Base-by-base conservation (phyloP, 2,329 filamentous ascomycete genomes). In the Cadophora sp. region DNA sequence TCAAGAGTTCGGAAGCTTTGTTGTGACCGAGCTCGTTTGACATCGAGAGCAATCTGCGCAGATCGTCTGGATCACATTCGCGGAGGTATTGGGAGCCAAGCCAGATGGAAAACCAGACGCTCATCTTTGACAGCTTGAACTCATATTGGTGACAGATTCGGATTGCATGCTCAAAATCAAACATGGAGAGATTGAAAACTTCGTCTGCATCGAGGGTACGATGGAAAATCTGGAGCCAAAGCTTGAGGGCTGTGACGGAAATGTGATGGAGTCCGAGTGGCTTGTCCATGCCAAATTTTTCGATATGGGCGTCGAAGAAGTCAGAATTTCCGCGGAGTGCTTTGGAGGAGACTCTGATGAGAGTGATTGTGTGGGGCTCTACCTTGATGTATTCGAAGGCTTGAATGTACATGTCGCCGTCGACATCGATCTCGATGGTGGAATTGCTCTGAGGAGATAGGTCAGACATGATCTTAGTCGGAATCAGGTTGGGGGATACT, bases 141-240 rank as follows among this genome's bases (percentile, higher is more conserved):
- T 46, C n/a, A 27, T 62, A 62, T 40, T 48, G 11, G 0, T 29
- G 19, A 19, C 7, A 29, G 12, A 29, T 12, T 4, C 0, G 2
- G 40, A 43, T 43, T 3, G 40, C 40, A 3, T 14, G 40, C 14
- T 43, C 40, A 16, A 43, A 43, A 2, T 43, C 40, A 19, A 14
- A 16, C 8, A 43, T 43, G 1, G 40, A 2, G 6, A 43, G 12
- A 6, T 43, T 14, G 40, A 6, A 14, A 19, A 43, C 1, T 16
- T 19, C 2, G 1, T 16, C 12, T 43, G 16, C 40, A 43, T 43
- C 14, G 12, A 43, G 2, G 12, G 19, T 4, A 22, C 7, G 1
- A 12, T 62, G 60, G 26, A 62, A 26, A 3, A 62, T 62, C 3
- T 16, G 14, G 5, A 62, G 46, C 60, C 60, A 62, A 16, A 62